These are phyloP conservation scores for Chaetomiaceae sp. DNA, from an alignment of 2,329 filamentous ascomycete species.

Conservation along the genomic window DNA sequence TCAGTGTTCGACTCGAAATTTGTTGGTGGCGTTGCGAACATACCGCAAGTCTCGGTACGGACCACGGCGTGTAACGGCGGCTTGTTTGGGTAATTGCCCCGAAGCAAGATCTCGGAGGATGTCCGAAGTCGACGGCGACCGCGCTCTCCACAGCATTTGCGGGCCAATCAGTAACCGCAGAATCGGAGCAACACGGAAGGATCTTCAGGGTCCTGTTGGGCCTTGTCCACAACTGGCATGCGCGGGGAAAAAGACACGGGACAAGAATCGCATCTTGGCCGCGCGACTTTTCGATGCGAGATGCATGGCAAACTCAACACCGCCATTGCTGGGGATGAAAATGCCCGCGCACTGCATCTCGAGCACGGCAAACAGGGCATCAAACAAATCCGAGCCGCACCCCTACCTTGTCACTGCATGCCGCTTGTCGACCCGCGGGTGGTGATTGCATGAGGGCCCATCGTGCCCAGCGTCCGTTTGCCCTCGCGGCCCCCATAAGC, in stretches of 20 bases:
- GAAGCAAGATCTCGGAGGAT: neutral
- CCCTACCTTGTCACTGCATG: neutral
- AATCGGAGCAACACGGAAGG: neutral
- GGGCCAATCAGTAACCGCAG: neutral
- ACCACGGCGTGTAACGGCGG: too few species aligned
- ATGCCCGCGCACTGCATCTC: too few species aligned
- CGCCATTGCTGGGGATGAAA: too few species aligned
- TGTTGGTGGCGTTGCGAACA: neutral
- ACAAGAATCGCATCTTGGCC: neutral
- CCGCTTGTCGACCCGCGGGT: neutral
- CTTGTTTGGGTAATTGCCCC: neutral
- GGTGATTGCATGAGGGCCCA: neutral
- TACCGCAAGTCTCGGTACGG: too few species aligned
- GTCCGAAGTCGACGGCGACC: constrained; percentile 2
- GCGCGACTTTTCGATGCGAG: neutral
- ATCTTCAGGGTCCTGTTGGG: constrained; percentile 19
- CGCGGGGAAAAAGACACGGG: neutral
- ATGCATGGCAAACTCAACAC: too few species aligned
- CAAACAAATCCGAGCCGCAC: too few species aligned
- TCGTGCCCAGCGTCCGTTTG: neutral
- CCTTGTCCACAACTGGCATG: neutral
- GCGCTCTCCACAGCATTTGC: constrained; percentile 1
- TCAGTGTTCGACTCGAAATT: neutral
- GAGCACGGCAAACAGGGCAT: too few species aligned
- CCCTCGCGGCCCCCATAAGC: neutral